These are phyloP conservation scores for Ophiocordyceps robertsii DNA, from an alignment of 2,329 filamentous ascomycete genomes.

Conservation along the genomic window DNA sequence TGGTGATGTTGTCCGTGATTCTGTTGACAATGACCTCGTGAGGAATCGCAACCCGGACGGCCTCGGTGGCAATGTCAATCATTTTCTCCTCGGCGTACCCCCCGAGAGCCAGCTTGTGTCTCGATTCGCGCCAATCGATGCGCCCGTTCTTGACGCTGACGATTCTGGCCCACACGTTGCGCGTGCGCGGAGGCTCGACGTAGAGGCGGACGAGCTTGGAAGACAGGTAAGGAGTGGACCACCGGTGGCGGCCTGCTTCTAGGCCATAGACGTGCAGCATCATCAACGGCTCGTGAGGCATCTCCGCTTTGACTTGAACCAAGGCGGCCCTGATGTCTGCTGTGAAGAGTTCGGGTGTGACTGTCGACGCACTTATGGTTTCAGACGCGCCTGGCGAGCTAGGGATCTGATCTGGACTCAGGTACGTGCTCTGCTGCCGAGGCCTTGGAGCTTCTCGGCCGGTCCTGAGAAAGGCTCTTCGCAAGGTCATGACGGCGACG, in stretches of 20 bases:
- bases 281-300: slow-evolving; percentile 80
- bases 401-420: slow-evolving; percentile 19
- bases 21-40: slow-evolving; percentile 83
- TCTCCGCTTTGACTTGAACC: slow-evolving; percentile 74
- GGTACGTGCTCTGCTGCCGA: slow-evolving; percentile 16
- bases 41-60: slow-evolving; percentile 75
- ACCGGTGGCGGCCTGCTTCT: slow-evolving; percentile 73
- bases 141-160: slow-evolving; percentile 71
- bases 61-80: slow-evolving; percentile 73
- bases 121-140: slow-evolving; percentile 66
- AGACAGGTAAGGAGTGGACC: slow-evolving; percentile 70
- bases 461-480: slow-evolving; percentile 51
- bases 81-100: slow-evolving; percentile 60
- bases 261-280: slow-evolving; percentile 81
- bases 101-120: slow-evolving; percentile 48
- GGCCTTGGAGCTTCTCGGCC: slow-evolving; percentile 24
- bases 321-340: slow-evolving; percentile 72
- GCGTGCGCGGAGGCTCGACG: slow-evolving; percentile 74
- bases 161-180: slow-evolving; percentile 72
- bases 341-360: slow-evolving; percentile 54
- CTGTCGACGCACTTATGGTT: slow-evolving; percentile 18
- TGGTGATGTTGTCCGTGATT: slow-evolving; percentile 87
- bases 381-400: slow-evolving; percentile 12
- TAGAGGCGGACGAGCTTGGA: slow-evolving; percentile 74
- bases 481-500: slow-evolving; percentile 64